These are phyloP conservation scores for Cryptosporidium xiaoi DNA, from an alignment of 169 alveolate genomes.

Conservation along the genomic window DNA sequence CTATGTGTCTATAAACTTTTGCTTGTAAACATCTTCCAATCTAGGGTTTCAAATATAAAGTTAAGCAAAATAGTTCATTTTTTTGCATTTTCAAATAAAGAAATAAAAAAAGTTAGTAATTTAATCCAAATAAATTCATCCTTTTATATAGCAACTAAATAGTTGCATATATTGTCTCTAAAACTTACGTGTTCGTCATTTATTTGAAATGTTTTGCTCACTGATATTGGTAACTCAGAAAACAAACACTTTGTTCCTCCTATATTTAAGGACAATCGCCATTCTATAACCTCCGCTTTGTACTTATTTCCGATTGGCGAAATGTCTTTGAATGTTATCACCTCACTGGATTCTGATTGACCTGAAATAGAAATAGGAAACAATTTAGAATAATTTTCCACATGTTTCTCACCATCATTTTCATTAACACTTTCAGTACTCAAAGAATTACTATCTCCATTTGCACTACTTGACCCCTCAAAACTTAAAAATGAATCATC, in stretches of 20 bases:
- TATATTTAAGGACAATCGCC: constrained; percentile 56
- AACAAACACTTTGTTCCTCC: constrained; percentile 45
- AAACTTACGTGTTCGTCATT: constrained; percentile 60
- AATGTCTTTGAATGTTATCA: constrained; percentile 55
- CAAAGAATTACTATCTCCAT: neutral
- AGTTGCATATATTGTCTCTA: neutral
- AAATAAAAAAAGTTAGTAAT: neutral
- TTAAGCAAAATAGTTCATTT: neutral
- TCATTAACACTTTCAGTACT: neutral
- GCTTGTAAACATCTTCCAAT: constrained; percentile 67
- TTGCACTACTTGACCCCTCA: neutral
- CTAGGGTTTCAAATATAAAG: neutral
- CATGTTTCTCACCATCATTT: constrained; percentile 1
- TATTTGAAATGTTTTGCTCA: constrained; percentile 32
- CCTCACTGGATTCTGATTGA: constrained; percentile 33
- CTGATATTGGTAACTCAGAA: constrained; percentile 35
- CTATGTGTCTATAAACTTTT: constrained; percentile 48
- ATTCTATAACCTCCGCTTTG: constrained; percentile 60
- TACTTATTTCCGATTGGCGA: constrained; percentile 47
- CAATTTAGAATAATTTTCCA: constrained; percentile 49
- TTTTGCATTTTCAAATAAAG: neutral
- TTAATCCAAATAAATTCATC: neutral
- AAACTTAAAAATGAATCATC: neutral
- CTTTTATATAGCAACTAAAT: neutral
- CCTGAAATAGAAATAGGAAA: constrained; percentile 56